These are phyloP conservation scores for Apophysomyces variabilis DNA, from an alignment of 371 early-diverging fungal species.

Conservation along the genomic window DNA sequence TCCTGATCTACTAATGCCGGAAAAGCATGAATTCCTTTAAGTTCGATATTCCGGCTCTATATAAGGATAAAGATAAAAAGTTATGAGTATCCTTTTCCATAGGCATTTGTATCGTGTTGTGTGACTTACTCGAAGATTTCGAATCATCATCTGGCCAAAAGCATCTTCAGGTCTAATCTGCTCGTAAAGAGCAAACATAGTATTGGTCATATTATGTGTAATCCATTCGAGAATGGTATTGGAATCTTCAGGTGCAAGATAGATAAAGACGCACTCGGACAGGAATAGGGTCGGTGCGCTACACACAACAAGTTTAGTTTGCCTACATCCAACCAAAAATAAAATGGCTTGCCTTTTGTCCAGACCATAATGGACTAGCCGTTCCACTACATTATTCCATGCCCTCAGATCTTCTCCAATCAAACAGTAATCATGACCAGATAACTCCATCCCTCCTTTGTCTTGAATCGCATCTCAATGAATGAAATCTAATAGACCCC, in stretches of 20 bases:
- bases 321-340: slow-evolving; percentile 1
- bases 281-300: slow-evolving; percentile 86
- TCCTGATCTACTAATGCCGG: slow-evolving; percentile 75
- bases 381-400: slow-evolving; percentile 60
- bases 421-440: slow-evolving; percentile 68
- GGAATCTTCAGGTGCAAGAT: slow-evolving; percentile 71
- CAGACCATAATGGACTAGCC: slow-evolving; percentile 69
- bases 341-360: slow-evolving; percentile 53
- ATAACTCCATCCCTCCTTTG: slow-evolving; percentile 76
- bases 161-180: slow-evolving; percentile 90
- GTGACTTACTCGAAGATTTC: slow-evolving; percentile 68
- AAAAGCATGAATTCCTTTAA: slow-evolving; percentile 77
- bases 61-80: too few relatives aligned
- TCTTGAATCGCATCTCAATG: slow-evolving; percentile 30
- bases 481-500: background rate
- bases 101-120: too few relatives aligned
- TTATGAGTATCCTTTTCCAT: background rate
- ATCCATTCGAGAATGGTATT: slow-evolving; percentile 76
- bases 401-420: slow-evolving; percentile 84
- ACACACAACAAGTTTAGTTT: background rate
- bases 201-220: slow-evolving; percentile 46
- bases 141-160: slow-evolving; percentile 92
- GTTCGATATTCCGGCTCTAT: slow-evolving; percentile 67
- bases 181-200: slow-evolving; percentile 83
- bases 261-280: slow-evolving; percentile 93